These are phyloP conservation scores for Paracoccidioides lutzii DNA, from an alignment of 2,329 filamentous ascomycete species.

Conservation along the genomic window DNA sequence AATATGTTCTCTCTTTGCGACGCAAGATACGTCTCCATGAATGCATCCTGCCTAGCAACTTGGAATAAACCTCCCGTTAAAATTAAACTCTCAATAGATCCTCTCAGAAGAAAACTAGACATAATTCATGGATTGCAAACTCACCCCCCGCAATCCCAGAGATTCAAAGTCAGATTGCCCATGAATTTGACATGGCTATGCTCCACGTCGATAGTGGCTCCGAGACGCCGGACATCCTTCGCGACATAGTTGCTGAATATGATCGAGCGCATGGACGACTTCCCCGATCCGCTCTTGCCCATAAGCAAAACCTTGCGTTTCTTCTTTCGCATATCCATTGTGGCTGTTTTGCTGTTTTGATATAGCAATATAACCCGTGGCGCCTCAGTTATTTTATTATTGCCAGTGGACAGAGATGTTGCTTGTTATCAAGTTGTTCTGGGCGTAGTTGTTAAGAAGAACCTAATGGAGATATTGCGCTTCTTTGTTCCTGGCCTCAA, in stretches of 20 bases:
- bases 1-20: conserved; percentile 95
- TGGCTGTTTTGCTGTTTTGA: conserved; percentile 1
- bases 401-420: not conserved
- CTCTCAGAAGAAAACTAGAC: not conserved
- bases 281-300: conserved; percentile 95
- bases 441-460: not conserved
- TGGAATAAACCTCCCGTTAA: not conserved
- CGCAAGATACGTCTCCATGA: conserved; percentile 96
- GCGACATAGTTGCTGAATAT: conserved; percentile 99
- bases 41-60: conserved; percentile 68
- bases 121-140: conserved; percentile 13
- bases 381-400: not conserved
- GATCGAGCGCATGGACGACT: conserved; percentile 96
- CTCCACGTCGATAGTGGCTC: conserved; percentile 96
- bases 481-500: not conserved
- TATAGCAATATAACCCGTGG: not conserved
- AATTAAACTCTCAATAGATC: not conserved
- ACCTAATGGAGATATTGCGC: not conserved
- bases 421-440: not conserved
- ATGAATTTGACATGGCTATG: conserved; percentile 98
- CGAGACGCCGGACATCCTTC: conserved; percentile 81
- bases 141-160: conserved; percentile 94
- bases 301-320: conserved; percentile 80
- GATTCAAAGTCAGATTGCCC: conserved; percentile 89
- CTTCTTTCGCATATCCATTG: conserved; percentile 43